Evolutionary conservation across 148 eudicot species (phyloP), one percentile per base, ranked within the genome.

Genomic region (Rheum nobile): DNA sequence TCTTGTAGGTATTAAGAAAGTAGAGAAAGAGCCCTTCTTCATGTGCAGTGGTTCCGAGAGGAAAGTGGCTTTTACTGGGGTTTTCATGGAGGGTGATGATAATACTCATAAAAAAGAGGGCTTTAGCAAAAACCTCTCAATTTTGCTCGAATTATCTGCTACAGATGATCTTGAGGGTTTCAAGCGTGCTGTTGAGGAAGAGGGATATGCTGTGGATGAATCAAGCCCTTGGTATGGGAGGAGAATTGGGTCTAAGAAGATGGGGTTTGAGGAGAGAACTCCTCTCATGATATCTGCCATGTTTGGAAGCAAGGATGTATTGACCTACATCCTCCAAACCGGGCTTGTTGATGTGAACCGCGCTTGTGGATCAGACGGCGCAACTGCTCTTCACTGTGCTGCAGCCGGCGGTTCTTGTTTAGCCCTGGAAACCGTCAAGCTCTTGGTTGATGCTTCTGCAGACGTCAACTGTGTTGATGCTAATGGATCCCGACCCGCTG

Each of bases 361-460:
- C 13, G 80, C 86, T 42, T 72, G 83, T 59, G 96, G 93, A 24
- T 87, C 92, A 0, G 98, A 95, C 67, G 76, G 81, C 0, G 93
- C 84, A 13, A 88, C 98, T 5, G 88, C 96, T 13, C 91, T 95
- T 13, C 97, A 90, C 83, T 95, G 97, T 32, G 97, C 97, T 2
- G 96, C 88, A 0, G 84, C 89, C 2, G 96, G 97, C 21, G 96
- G 97, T 7, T 81, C 93, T 0, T 72, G 55, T n/a, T 61, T 78
- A 0, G 70, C 85, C 0, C 72, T 83, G 0, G 77, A 81, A 5
- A 77, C 76, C 0, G 84, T 90, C 34, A 76, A 82, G 77, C 76
- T 86, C 31, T 82, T 95, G 74, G 70, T 95, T 14, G 82, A 83
- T 0, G 87, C 86, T 16, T 79, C 82, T 6, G 97, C 93, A 0